Conservation (phyloP, 73 alveolate species). For the Paramecium biaurelia region DNA sequence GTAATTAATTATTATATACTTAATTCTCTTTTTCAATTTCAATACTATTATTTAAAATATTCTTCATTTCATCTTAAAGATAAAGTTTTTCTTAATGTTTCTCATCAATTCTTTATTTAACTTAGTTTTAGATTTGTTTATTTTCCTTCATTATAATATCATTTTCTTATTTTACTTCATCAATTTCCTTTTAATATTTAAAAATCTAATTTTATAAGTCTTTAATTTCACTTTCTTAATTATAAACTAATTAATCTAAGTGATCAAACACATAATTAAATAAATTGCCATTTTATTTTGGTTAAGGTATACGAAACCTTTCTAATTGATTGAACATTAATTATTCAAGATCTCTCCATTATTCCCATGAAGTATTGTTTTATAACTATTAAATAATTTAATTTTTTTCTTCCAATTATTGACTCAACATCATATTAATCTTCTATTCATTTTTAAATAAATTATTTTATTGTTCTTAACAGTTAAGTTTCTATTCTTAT, state of each 20-base stretch:
- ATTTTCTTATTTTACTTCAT: background rate
- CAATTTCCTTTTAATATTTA: background rate
- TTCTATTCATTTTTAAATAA: background rate
- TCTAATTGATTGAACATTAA: background rate
- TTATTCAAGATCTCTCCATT: background rate
- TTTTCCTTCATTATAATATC: background rate
- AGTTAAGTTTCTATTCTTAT: background rate
- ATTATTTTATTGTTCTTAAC: background rate
- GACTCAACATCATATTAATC: background rate
- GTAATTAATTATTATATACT: background rate
- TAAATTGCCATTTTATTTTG: background rate
- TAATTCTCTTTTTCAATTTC: conserved; percentile 32
- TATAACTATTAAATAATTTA: background rate
- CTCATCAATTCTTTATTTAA: background rate
- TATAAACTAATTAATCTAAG: background rate
- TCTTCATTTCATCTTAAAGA: conserved; percentile 9
- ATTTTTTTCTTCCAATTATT: conserved; percentile 13
- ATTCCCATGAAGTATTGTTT: background rate
- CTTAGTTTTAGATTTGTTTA: background rate
- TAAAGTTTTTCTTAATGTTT: background rate
- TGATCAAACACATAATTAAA: background rate
- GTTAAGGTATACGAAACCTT: background rate
- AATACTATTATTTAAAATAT: background rate
- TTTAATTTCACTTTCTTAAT: conserved; percentile 3
- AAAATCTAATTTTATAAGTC: background rate